A percentile compares a stretch with the other conserved stretches of the same genome.
phyloP scores from a whole-genome alignment of 164 flowering plant species.

The Echeveria elegans region DNA sequence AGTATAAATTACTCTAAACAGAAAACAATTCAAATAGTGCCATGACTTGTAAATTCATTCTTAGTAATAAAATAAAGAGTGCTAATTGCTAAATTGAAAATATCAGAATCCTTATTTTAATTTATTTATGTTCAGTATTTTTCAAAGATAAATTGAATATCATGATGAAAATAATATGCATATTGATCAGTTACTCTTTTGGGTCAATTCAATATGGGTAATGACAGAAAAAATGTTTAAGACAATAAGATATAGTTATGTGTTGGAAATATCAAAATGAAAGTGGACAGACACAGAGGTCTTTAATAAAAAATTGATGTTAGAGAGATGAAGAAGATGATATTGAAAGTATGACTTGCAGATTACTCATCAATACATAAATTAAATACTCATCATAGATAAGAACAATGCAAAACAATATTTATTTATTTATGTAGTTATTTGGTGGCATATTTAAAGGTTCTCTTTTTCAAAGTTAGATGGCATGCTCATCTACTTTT shows the following conservation, averaged over 20 bases:
- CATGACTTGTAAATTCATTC: too few relatives aligned
- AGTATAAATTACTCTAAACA: too few relatives aligned
- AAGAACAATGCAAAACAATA: slow-evolving; percentile 1
- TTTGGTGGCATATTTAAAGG: background rate
- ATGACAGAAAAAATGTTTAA: background rate
- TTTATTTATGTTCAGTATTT: too few relatives aligned
- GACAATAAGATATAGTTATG: too few relatives aligned
- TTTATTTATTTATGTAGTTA: background rate
- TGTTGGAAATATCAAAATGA: background rate
- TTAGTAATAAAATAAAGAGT: too few relatives aligned
- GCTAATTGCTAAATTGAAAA: too few relatives aligned
- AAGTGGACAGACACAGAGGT: background rate
- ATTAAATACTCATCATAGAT: background rate
- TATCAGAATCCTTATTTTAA: too few relatives aligned
- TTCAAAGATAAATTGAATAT: too few relatives aligned
- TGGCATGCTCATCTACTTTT: slow-evolving; percentile 7
- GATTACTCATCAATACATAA: background rate
- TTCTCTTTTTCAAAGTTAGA: slow-evolving; percentile 2
- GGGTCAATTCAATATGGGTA: background rate
- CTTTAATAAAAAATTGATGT: background rate
- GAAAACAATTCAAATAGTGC: too few relatives aligned
- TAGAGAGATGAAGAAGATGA: too few relatives aligned
- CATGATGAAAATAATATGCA: too few relatives aligned
- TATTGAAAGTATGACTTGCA: background rate
- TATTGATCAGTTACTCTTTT: too few relatives aligned